Conservation (phyloP, 805 yeast species). For the Metschnikowia cerradonensis region DNA sequence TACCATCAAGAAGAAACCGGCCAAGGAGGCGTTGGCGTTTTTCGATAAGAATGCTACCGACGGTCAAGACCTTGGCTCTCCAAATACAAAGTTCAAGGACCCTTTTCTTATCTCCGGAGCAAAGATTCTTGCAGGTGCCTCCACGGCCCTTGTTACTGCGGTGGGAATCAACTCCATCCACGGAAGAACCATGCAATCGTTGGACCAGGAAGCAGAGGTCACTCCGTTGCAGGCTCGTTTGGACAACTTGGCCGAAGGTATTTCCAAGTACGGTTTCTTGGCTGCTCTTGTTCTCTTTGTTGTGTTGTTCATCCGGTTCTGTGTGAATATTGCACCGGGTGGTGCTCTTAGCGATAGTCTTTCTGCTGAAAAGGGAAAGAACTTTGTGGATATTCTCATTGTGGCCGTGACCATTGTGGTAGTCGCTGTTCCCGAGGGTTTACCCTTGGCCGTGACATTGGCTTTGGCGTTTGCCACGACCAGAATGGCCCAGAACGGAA, state of each 20-base stretch:
- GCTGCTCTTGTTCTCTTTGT: slow-evolving; percentile 81
- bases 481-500: slow-evolving; percentile 95
- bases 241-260: slow-evolving; percentile 81
- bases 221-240: slow-evolving; percentile 89
- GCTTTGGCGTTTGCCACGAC: slow-evolving; percentile 98
- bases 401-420: slow-evolving; percentile 90
- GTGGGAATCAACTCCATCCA: slow-evolving; percentile 87
- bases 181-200: slow-evolving; percentile 85
- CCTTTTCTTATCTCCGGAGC: slow-evolving; percentile 90
- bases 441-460: slow-evolving; percentile 94
- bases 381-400: slow-evolving; percentile 79
- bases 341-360: slow-evolving; percentile 42
- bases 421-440: slow-evolving; percentile 99
- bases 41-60: slow-evolving; percentile 26
- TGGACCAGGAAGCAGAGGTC: slow-evolving; percentile 69
- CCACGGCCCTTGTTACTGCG: slow-evolving; percentile 80
- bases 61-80: slow-evolving; percentile 39
- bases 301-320: slow-evolving; percentile 72
- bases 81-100: slow-evolving; percentile 50
- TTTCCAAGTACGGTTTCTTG: slow-evolving; percentile 87
- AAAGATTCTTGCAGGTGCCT: slow-evolving; percentile 81
- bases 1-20: slow-evolving; percentile 67
- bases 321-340: slow-evolving; percentile 54
- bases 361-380: slow-evolving; percentile 76
- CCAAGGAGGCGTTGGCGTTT: slow-evolving; percentile 36